A percentile compares a stretch with the other conserved stretches of the same genome.
Conservation (phyloP, 768 basidiomycete species). For the Kwoniella botswanensis region DNA sequence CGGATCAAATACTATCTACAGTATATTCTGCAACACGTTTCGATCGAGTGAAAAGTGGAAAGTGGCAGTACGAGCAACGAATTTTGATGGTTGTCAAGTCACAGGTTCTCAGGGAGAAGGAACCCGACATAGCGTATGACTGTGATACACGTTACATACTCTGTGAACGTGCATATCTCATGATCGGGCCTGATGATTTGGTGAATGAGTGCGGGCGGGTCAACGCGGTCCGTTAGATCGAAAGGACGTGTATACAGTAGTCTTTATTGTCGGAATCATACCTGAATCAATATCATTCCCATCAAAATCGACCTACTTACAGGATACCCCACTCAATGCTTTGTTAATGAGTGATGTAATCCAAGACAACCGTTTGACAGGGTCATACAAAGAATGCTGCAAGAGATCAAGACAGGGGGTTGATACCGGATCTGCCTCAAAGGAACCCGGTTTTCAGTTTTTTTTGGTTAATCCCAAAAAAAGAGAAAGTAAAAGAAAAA, state of each 20-base stretch:
- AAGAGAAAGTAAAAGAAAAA: too few species aligned
- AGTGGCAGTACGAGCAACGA: not conserved
- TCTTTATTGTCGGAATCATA: too few species aligned
- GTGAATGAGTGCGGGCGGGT: not conserved
- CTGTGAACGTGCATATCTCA: not conserved
- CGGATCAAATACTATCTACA: not conserved
- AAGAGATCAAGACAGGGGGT: too few species aligned
- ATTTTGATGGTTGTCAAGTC: not conserved
- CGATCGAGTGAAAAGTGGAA: not conserved
- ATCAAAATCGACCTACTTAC: too few species aligned
- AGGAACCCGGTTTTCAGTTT: too few species aligned
- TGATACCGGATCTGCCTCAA: too few species aligned
- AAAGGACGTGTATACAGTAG: not conserved
- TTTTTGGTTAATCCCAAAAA: too few species aligned
- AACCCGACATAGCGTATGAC: not conserved
- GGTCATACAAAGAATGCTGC: too few species aligned
- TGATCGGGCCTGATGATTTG: not conserved
- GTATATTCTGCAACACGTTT: not conserved
- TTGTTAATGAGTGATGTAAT: too few species aligned
- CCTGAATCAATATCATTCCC: too few species aligned
- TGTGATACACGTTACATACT: not conserved
- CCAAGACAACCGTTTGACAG: too few species aligned
- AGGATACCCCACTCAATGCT: too few species aligned
- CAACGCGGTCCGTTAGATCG: not conserved
- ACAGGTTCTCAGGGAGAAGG: not conserved